A percentile compares a stretch with the other conserved stretches of the same genome.
Conservation (phyloP, 2,329 filamentous ascomycete species). For the Pyrenophora seminiperda region DNA sequence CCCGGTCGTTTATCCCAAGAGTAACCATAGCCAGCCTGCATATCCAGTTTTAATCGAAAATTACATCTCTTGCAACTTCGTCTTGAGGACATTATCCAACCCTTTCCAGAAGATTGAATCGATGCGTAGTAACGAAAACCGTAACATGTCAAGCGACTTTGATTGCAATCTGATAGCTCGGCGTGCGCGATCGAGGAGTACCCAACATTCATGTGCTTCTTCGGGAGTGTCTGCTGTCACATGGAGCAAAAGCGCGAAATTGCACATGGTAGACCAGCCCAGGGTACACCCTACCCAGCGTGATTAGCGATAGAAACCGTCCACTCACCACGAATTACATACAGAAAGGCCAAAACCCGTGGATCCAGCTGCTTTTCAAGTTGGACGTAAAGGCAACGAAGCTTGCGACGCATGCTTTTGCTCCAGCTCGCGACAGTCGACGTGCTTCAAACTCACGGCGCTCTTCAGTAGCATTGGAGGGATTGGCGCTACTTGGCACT, state of each 20-base stretch:
- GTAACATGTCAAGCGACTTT: not conserved
- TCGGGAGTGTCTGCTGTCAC: constrained; percentile 2
- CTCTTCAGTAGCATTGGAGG: not conserved
- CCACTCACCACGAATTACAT: not conserved
- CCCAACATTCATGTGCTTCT: not conserved
- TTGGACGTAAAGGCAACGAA: not conserved
- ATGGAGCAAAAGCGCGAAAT: not conserved
- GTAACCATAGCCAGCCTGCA: not conserved
- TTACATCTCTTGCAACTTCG: not conserved
- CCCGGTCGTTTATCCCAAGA: not conserved
- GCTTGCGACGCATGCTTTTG: not conserved
- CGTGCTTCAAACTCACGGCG: constrained; percentile 1
- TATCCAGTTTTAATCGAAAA: not conserved
- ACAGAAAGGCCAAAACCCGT: constrained; percentile 3
- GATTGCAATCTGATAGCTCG: not conserved
- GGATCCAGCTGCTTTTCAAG: not conserved
- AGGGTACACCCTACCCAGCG: not conserved
- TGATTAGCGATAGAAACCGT: not conserved
- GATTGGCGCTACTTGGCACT: not conserved
- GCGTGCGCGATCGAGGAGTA: not conserved
- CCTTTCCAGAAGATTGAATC: constrained; percentile 1
- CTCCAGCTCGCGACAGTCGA: not conserved
- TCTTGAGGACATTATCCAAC: not conserved
- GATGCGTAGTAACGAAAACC: not conserved
- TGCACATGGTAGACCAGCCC: constrained; percentile 1